Evolutionary conservation across 2,329 filamentous ascomycete genomes (phyloP), one percentile per base, ranked within the genome.

Genomic region (Lecanosticta acicola): DNA sequence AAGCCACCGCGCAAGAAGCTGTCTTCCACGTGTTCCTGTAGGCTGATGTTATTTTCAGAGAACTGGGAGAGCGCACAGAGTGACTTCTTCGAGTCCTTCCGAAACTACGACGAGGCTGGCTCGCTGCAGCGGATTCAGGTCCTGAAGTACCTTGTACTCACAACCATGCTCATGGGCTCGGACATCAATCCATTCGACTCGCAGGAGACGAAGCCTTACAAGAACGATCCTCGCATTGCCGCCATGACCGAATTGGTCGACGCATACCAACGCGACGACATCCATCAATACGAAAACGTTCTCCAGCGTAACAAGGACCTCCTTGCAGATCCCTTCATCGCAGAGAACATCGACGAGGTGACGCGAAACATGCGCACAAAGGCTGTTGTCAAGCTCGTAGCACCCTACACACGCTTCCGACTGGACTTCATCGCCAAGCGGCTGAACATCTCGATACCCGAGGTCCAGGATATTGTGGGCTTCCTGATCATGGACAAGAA

Each of bases 111-210:
- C 65, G 93, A 98, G 73, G 93, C 93, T 33, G 93, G 93, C 37
- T 96, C 90, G 19, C 78, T 96, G 60, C 91, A 97, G 68, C 82
- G 93, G 39, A 97, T 97, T 58, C 91, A 97, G 68, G 93, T 97
- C 13, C 80, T 98, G 58, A 97, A 96, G 70, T 98, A 98, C 63
- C 79, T 98, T 21, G 84, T 98, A 21, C 78, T 98, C 49, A 91
- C 91, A 19, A 97, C 91, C 34, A 97, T 98, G 93, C 76, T 98
- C 48, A 96, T 95, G 87, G 90, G 91, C 65, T 96, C 91, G 33
- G 83, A 94, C 67, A 98, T 98, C 78, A 97, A 97, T 66, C 93
- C 93, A 0, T 97, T 98, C 66, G 91, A 97, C 68, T 96, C 90
- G 7, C 93, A 97, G 67, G 93, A 98, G 72, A 97, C 91, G 14